These are phyloP conservation scores for Ganoderma sinense DNA, from an alignment of 1,284 basidiomycete species.

Conservation along the genomic window DNA sequence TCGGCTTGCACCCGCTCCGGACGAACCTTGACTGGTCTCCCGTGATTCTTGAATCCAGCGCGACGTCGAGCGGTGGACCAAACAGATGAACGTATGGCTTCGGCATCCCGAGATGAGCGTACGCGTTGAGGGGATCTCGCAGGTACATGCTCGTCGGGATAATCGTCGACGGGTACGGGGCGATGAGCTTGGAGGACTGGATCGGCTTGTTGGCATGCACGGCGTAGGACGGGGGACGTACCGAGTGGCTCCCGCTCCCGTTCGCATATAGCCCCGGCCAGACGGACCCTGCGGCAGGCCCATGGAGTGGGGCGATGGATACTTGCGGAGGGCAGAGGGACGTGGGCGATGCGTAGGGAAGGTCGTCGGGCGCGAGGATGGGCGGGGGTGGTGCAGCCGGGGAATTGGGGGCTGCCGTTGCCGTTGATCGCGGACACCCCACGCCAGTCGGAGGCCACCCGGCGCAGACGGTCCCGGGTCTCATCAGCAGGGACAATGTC, in stretches of 20 bases:
- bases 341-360: constrained; percentile 23
- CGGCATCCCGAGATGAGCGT: constrained; percentile 75
- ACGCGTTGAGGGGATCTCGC: constrained; percentile 71
- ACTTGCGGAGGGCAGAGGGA: constrained; percentile 35
- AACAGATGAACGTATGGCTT: constrained; percentile 85
- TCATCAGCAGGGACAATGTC: constrained; percentile 62
- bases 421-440: constrained; percentile 69
- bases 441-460: constrained; percentile 71
- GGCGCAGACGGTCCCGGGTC: constrained; percentile 60
- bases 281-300: constrained; percentile 43
- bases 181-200: constrained; percentile 55
- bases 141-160: constrained; percentile 70
- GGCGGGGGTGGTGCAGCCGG: constrained; percentile 41
- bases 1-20: constrained; percentile 88
- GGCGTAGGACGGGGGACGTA: constrained; percentile 59
- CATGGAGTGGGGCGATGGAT: constrained; percentile 39
- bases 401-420: constrained; percentile 34
- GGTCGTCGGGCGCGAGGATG: constrained; percentile 39
- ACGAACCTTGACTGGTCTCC: constrained; percentile 82
- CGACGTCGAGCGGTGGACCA: constrained; percentile 82
- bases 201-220: constrained; percentile 58
- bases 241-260: constrained; percentile 47
- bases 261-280: constrained; percentile 46
- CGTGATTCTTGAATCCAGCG: constrained; percentile 85
- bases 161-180: constrained; percentile 64